These are phyloP conservation scores for Albizia julibrissin DNA, from an alignment of 306 rosid genomes.

Conservation along the genomic window DNA sequence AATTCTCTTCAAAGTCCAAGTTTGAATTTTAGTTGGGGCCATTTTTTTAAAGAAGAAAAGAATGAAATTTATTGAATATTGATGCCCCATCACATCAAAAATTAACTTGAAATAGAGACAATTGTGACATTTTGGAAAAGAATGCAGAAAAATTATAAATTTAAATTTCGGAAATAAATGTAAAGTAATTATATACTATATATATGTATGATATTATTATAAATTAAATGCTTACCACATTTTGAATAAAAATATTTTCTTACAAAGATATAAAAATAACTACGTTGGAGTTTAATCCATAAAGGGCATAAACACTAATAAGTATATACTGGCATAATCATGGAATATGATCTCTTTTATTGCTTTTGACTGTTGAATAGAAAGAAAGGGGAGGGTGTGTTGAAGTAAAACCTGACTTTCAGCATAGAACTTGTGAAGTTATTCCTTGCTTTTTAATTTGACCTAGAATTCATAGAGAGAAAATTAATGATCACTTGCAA, in stretches of 20 bases:
- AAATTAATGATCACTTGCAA: conserved; percentile 15
- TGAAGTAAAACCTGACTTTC: conserved; percentile 1
- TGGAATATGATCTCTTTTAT: conserved; percentile 9
- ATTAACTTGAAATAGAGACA: background rate
- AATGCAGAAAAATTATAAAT: background rate
- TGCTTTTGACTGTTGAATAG: background rate
- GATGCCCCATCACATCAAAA: background rate
- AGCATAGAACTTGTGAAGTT: conserved; percentile 24
- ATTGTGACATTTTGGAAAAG: background rate
- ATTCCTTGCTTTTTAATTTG: conserved; percentile 15
- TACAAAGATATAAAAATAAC: background rate
- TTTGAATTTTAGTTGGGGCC: background rate
- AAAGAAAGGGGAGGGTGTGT: background rate
- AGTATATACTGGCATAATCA: background rate
- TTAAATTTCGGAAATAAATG: background rate
- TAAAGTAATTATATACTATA: background rate
- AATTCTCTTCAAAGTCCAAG: background rate
- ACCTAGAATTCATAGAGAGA: conserved; percentile 42
- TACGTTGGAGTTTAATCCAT: background rate
- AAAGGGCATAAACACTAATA: background rate
- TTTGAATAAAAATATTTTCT: background rate
- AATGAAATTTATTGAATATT: background rate
- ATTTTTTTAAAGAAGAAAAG: background rate
- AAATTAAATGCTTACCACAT: background rate
- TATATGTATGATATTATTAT: too few relatives aligned